Conservation (phyloP, 306 rosid species). For the barrel medic (Medicago truncatula) region DNA sequence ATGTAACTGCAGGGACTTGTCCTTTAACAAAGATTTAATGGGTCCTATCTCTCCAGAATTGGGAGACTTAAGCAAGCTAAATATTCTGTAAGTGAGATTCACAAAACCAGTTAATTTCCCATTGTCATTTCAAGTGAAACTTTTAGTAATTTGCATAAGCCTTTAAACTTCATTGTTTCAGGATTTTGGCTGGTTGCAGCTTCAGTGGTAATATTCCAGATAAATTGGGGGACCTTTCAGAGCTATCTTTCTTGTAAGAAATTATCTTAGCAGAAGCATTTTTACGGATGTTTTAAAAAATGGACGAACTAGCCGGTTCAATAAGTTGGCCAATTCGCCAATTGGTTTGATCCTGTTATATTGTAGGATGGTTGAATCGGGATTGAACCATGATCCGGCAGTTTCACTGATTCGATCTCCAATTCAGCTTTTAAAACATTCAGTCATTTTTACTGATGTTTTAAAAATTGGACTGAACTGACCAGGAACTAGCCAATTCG, state of each 20-base stretch:
- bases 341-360: not conserved
- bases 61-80: constrained; percentile 64
- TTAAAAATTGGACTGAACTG: not conserved
- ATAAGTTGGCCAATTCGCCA: not conserved
- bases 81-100: constrained; percentile 71
- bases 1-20: constrained; percentile 70
- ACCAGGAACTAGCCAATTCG: not conserved
- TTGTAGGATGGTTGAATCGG: not conserved
- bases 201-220: constrained; percentile 85
- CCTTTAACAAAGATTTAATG: constrained; percentile 63
- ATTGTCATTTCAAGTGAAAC: constrained; percentile 19
- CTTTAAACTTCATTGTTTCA: constrained; percentile 43
- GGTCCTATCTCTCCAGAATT: constrained; percentile 60
- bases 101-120: constrained; percentile 24
- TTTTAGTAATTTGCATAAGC: not conserved
- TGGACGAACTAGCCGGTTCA: not conserved
- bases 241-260: constrained; percentile 85
- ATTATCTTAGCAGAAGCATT: not conserved
- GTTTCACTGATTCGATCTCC: not conserved
- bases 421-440: not conserved
- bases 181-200: constrained; percentile 92
- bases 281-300: not conserved
- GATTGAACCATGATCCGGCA: not conserved
- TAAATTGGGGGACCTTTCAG: constrained; percentile 75
- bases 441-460: not conserved